Percentiles rank a stretch among this genome's conserved stretches.
Conservation (phyloP, 2,329 filamentous ascomycete genomes). For the Triangularia verruculosa region DNA sequence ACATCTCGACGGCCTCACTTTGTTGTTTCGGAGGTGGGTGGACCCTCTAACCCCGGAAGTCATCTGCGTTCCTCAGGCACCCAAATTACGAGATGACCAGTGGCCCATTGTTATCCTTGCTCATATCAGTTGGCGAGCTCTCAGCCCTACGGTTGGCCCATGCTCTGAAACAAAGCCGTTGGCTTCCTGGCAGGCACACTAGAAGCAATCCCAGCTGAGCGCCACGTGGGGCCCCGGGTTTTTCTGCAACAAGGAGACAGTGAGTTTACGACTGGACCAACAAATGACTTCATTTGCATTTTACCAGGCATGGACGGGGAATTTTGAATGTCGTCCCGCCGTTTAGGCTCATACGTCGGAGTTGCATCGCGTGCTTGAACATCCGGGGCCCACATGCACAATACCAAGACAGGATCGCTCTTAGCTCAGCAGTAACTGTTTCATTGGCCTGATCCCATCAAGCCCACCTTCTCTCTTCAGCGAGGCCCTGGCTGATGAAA, state of each 20-base stretch:
- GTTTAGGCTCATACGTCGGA: background rate
- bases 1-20: background rate
- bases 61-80: background rate
- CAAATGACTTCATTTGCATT: no score
- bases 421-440: background rate
- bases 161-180: background rate
- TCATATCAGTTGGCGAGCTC: background rate
- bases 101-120: background rate
- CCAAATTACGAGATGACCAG: background rate
- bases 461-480: background rate
- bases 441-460: background rate
- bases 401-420: background rate
- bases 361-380: background rate
- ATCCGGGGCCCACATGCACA: background rate
- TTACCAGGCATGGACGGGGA: no score
- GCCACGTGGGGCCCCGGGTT: conserved; percentile 1
- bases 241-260: background rate
- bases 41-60: background rate
- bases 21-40: no score
- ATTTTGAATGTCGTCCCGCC: no score
- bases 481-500: background rate
- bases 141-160: background rate
- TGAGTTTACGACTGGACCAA: no score
- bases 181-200: background rate
- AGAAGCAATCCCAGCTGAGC: background rate